These are phyloP conservation scores for Cucurbita maxima DNA, from an alignment of 306 rosid genomes.

Conservation along the genomic window DNA sequence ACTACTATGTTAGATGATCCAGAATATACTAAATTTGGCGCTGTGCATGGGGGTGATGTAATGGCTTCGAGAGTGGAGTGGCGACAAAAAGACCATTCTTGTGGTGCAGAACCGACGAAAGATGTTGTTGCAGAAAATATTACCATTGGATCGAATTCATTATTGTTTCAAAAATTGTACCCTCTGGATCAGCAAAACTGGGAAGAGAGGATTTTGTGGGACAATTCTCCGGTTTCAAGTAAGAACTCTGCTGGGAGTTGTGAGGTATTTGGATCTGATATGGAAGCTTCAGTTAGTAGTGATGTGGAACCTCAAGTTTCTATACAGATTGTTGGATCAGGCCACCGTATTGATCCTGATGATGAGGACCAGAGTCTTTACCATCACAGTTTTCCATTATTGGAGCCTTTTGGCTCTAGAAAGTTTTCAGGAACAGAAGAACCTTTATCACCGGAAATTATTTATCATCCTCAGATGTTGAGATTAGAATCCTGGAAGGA, in stretches of 20 bases:
- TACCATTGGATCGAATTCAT: conserved; percentile 25
- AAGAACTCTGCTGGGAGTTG: conserved; percentile 30
- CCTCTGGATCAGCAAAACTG: conserved; percentile 87
- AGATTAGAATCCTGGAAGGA: conserved; percentile 51
- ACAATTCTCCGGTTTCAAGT: conserved; percentile 50
- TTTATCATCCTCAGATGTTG: conserved; percentile 77
- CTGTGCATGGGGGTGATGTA: conserved; percentile 28
- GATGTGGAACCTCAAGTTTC: conserved; percentile 37
- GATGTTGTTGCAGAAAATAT: conserved; percentile 14
- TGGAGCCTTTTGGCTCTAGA: conserved; percentile 52
- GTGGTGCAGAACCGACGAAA: conserved; percentile 60
- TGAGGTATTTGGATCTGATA: conserved; percentile 49
- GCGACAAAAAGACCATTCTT: conserved; percentile 33
- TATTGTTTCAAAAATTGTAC: conserved; percentile 29
- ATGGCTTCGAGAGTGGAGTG: conserved; percentile 18
- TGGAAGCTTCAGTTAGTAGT: conserved; percentile 34
- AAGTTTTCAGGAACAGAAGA: conserved; percentile 25
- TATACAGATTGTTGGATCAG: conserved; percentile 19
- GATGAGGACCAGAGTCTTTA: conserved; percentile 21
- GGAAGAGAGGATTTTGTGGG: conserved; percentile 87
- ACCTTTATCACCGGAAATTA: conserved; percentile 21
- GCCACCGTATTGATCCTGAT: conserved; percentile 17
- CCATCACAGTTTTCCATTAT: conserved; percentile 23
- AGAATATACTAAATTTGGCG: conserved; percentile 40
- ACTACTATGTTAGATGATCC: conserved; percentile 26